phyloP scores from a whole-genome alignment of 208 protist species.

The Trypanosoma congolense region DNA sequence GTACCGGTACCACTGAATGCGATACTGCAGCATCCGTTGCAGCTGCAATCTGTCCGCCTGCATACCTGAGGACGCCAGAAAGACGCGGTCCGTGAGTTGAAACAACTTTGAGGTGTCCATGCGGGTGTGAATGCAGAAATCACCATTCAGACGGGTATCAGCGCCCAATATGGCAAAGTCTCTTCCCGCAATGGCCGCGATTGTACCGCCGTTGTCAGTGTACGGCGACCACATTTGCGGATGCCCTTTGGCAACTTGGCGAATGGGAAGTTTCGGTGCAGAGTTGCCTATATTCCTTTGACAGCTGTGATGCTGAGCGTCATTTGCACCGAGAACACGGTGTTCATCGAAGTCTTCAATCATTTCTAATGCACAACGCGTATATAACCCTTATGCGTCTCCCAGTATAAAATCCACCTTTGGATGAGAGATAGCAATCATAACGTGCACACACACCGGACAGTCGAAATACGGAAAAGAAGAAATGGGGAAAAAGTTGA shows the following conservation, averaged over 20 bases:
- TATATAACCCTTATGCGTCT: too few relatives aligned
- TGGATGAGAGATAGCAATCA: background rate
- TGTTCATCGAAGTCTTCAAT: conserved; percentile 82
- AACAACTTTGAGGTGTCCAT: conserved; percentile 92
- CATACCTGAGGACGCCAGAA: conserved; percentile 95
- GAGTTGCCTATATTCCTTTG: conserved; percentile 70
- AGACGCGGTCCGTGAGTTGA: conserved; percentile 89
- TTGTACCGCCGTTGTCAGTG: conserved; percentile 94
- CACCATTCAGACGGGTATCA: conserved; percentile 96
- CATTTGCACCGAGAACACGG: conserved; percentile 9
- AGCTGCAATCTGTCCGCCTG: conserved; percentile 95
- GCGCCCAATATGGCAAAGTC: conserved; percentile 96
- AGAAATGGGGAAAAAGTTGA: background rate
- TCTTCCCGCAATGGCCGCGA: conserved; percentile 93
- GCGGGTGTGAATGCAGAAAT: conserved; percentile 96
- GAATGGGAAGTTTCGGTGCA: conserved; percentile 49
- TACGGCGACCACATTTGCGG: conserved; percentile 86
- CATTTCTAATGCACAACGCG: conserved; percentile 30
- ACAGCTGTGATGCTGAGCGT: conserved; percentile 42
- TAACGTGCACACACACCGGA: background rate
- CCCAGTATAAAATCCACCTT: too few relatives aligned
- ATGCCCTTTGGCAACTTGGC: conserved; percentile 65
- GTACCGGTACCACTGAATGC: conserved; percentile 93
- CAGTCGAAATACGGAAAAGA: background rate
- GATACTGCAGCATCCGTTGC: conserved; percentile 92